Evolutionary conservation across 345 rosid species (phyloP).

Genomic region (Cardiospermum halicacabum): DNA sequence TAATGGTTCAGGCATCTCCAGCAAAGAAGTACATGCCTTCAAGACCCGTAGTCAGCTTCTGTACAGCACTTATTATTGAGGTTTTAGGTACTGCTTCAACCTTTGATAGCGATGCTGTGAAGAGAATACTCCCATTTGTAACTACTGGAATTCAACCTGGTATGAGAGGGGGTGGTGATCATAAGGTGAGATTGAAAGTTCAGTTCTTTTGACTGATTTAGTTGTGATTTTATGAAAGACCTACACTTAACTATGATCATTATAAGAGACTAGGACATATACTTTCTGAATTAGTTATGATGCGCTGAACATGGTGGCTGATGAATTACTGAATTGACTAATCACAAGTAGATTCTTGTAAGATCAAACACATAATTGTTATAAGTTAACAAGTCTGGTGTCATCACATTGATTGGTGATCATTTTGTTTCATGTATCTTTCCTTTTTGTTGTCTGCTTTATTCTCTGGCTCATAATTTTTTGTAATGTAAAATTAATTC

Average conservation of each 20-base stretch:
- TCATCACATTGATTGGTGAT: not conserved
- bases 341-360: not conserved
- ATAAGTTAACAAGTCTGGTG: not conserved
- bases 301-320: not conserved
- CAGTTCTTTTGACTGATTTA: not conserved
- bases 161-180: constrained; percentile 54
- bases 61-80: constrained; percentile 81
- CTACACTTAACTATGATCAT: not conserved
- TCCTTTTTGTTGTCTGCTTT: constrained; percentile 9
- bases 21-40: constrained; percentile 64
- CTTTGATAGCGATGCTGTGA: constrained; percentile 60
- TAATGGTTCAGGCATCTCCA: constrained; percentile 55
- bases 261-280: not conserved
- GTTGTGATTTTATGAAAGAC: not conserved
- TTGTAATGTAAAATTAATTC: constrained; percentile 1
- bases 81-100: constrained; percentile 55
- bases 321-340: not conserved
- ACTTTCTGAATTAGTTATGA: not conserved
- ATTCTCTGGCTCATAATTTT: constrained; percentile 3
- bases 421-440: constrained; percentile 1
- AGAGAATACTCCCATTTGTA: constrained; percentile 76
- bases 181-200: constrained; percentile 49
- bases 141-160: constrained; percentile 65
- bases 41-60: constrained; percentile 57
- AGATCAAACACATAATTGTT: not conserved